Evolutionary conservation across 2,329 filamentous ascomycete genomes (phyloP).

Genomic region (Aspergillus ochraceoroseus): DNA sequence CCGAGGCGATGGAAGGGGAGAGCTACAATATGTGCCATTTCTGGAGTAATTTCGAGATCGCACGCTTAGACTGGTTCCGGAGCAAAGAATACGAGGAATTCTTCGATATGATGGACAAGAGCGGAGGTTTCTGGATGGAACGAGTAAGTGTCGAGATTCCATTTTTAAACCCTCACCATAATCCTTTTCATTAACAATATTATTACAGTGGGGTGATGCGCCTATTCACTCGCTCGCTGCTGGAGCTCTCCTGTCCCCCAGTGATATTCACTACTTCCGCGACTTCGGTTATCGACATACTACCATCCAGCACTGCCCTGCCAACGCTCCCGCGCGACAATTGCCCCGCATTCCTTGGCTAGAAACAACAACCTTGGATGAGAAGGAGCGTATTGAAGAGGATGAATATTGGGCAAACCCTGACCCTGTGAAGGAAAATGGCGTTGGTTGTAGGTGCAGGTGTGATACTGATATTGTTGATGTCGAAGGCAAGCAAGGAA

Average conservation of each 20-base stretch:
- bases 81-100: constrained; percentile 98
- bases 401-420: constrained; percentile 92
- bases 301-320: constrained; percentile 96
- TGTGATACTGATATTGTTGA: constrained; percentile 98
- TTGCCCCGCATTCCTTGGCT: constrained; percentile 73
- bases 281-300: constrained; percentile 98
- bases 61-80: constrained; percentile 87
- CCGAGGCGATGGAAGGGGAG: constrained; percentile 93
- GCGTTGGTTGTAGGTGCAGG: constrained; percentile 90
- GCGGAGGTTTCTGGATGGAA: constrained; percentile 99
- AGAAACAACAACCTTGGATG: constrained; percentile 72
- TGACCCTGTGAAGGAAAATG: constrained; percentile 87
- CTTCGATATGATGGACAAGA: constrained; percentile 97
- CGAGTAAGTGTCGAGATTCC: constrained; percentile 67
- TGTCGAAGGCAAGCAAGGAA: constrained; percentile 95
- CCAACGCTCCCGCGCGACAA: constrained; percentile 86
- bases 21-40: constrained; percentile 99
- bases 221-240: constrained; percentile 97
- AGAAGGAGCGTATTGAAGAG: constrained; percentile 81
- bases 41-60: constrained; percentile 99
- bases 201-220: constrained; percentile 84
- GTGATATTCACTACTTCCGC: constrained; percentile 96
- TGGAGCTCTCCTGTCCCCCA: constrained; percentile 72
- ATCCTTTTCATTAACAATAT: constrained; percentile 28
- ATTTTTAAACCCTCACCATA: constrained; percentile 20